phyloP scores from a whole-genome alignment of 768 basidiomycete species.

The Lentinula edodes region DNA sequence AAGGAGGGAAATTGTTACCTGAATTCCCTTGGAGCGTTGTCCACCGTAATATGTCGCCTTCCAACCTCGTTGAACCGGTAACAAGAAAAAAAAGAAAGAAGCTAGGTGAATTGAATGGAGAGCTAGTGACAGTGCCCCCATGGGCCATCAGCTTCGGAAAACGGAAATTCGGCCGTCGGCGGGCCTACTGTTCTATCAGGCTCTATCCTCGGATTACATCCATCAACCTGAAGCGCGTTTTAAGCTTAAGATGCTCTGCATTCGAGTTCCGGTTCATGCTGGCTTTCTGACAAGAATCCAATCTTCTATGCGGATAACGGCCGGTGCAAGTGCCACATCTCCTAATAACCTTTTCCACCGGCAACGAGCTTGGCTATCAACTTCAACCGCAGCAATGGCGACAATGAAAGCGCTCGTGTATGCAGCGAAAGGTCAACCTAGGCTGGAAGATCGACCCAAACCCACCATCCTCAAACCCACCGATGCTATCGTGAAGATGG shows the following conservation, averaged over 20 bases:
- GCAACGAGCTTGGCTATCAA: neutral
- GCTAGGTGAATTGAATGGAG: neutral
- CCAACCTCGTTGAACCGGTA: neutral
- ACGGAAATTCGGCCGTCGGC: neutral
- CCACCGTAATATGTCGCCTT: neutral
- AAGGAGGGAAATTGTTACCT: neutral
- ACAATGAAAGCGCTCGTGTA: constrained; percentile 13
- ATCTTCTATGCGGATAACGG: too few species aligned
- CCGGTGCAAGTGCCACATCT: neutral
- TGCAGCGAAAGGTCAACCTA: constrained; percentile 3
- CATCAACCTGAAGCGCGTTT: too few species aligned
- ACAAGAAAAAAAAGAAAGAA: neutral
- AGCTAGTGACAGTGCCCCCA: too few species aligned
- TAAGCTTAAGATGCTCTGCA: too few species aligned
- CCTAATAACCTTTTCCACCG: neutral
- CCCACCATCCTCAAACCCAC: constrained; percentile 13
- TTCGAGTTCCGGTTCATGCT: too few species aligned
- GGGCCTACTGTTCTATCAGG: too few species aligned
- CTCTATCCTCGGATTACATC: too few species aligned
- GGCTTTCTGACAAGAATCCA: too few species aligned
- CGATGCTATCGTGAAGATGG: constrained; percentile 16
- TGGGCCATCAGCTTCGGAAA: too few species aligned
- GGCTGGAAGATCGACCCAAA: constrained; percentile 12
- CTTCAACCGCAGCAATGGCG: neutral
- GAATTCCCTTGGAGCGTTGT: neutral